These are phyloP conservation scores for Lentinus polychrous DNA, from an alignment of 1,284 basidiomycete genomes.

Conservation along the genomic window DNA sequence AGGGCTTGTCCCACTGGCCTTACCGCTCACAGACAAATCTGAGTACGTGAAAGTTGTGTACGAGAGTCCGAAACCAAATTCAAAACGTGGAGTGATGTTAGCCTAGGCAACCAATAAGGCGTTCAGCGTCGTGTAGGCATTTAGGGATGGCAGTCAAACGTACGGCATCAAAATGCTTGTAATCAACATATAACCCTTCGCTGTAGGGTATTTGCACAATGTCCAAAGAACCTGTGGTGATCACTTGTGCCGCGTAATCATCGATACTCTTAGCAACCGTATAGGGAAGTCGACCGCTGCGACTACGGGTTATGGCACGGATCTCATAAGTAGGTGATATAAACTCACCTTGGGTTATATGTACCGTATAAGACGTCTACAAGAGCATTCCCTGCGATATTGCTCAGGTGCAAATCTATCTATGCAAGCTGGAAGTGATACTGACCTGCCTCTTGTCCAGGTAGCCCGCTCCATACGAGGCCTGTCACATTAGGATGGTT, in stretches of 20 bases:
- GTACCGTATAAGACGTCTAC: conserved; percentile 40
- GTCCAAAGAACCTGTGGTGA: conserved; percentile 25
- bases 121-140: not conserved
- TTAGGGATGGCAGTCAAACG: conserved; percentile 4
- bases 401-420: not conserved
- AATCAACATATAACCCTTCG: conserved; percentile 59
- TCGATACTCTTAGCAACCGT: conserved; percentile 34
- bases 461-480: conserved; percentile 25
- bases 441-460: conserved; percentile 44
- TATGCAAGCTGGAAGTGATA: not conserved
- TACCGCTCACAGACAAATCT: conserved; percentile 35
- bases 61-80: conserved; percentile 57
- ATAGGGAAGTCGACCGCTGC: conserved; percentile 40
- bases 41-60: conserved; percentile 43
- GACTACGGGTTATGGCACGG: conserved; percentile 2
- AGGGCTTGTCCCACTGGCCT: conserved; percentile 28
- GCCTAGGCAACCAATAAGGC: conserved; percentile 16
- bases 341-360: conserved; percentile 38
- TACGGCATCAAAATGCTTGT: conserved; percentile 53
- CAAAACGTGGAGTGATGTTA: conserved; percentile 52
- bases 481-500: conserved; percentile 29
- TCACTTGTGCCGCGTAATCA: conserved; percentile 41
- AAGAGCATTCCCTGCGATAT: conserved; percentile 40
- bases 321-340: conserved; percentile 25
- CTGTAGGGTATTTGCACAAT: conserved; percentile 35